Conservation (phyloP, 2,329 filamentous ascomycete genomes). For the Trichoderma atrobrunneum region DNA sequence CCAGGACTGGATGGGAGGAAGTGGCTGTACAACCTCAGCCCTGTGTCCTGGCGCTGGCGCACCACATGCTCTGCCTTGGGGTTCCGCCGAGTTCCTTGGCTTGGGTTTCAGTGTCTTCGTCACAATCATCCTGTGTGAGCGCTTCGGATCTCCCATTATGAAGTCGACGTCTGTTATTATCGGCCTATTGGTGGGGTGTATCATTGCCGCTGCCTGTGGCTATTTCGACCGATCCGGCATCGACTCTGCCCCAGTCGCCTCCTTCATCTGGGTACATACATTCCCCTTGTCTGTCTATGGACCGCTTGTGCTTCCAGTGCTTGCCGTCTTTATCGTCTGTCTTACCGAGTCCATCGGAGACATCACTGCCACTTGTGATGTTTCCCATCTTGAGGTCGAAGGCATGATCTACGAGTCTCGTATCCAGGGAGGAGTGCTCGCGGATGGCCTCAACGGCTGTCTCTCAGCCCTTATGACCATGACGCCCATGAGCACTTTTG, state of each 20-base stretch:
- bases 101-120: constrained; percentile 78
- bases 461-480: constrained; percentile 75
- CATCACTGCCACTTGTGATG: constrained; percentile 78
- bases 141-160: constrained; percentile 81
- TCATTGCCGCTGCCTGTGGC: constrained; percentile 72
- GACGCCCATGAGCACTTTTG: constrained; percentile 76
- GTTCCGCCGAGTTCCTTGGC: constrained; percentile 71
- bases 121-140: constrained; percentile 76
- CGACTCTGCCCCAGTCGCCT: constrained; percentile 65
- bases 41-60: constrained; percentile 66
- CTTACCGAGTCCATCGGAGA: constrained; percentile 79
- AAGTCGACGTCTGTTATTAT: constrained; percentile 75
- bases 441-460: constrained; percentile 73
- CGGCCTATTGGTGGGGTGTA: constrained; percentile 71
- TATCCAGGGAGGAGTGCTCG: constrained; percentile 75
- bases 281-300: constrained; percentile 71
- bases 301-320: constrained; percentile 67
- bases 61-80: constrained; percentile 73
- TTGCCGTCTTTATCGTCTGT: constrained; percentile 69
- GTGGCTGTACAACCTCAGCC: constrained; percentile 55
- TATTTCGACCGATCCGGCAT: constrained; percentile 77
- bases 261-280: constrained; percentile 77
- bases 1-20: constrained; percentile 74
- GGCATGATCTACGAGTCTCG: constrained; percentile 70
- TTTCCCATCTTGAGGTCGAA: constrained; percentile 71